Evolutionary conservation across 2,329 filamentous ascomycete genomes (phyloP), one percentile per base, ranked within the genome.

Genomic region (Knufia petricola): DNA sequence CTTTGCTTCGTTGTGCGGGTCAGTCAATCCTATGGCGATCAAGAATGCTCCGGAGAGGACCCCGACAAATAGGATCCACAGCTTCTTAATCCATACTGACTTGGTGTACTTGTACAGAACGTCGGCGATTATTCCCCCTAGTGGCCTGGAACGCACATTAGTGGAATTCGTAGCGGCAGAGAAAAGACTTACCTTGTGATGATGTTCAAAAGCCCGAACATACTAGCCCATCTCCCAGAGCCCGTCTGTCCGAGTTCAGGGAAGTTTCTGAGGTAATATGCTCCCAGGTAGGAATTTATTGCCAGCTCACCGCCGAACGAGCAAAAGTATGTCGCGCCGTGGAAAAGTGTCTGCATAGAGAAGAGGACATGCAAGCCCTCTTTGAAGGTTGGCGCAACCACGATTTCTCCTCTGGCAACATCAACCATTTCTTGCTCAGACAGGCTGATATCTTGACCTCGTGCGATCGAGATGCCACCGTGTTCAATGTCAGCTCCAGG

Each of bases 1-100:
- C 2, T 77, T 79, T 6, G 74, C 67, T 41, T 82, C 64, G 21
- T 74, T 61, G 23, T 80, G 75, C 0, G 85, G 75, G 63, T 92
- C 69, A 0, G 74, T 62, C n/a, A 78, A 58, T 2, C 82, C 81
- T 54, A 84, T 80, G 13, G 75, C 71, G 54, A 85, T 67, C 50
- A 77, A 68, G 60, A 85, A 77, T 1, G 68, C 70, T 6, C 81
- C 80, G 49, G 74, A 75, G 42, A 77, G 59, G 44, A 83, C 57
- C 9, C 71, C 73, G 40, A 81, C 68, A 50, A 68, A 68, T 52
- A 79, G 72, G 2, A 85, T 67, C 59, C 77, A 73, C 40, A 74
- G 63, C 63, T 85, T 85, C 70, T 85, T 85, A 1, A 69, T 68
- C 78, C 79, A 83, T 3, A 83, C 65, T 28, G 61, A 67, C 8